Base-by-base conservation (phyloP, 2,329 filamentous ascomycete genomes). In the Paradendryphiella salina region DNA sequence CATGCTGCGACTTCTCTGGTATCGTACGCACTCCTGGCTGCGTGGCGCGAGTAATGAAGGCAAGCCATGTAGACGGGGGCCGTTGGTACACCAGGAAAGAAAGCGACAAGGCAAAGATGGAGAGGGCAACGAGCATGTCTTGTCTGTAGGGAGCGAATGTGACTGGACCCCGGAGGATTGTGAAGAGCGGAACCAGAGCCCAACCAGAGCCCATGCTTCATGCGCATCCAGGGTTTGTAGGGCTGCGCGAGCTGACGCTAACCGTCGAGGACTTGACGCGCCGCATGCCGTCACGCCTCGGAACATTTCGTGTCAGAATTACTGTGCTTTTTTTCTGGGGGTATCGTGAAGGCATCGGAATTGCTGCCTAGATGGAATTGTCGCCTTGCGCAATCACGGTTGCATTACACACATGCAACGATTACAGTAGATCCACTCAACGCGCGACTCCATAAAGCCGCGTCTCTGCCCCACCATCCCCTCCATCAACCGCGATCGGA, bases 101-200 rank as follows among this genome's bases (percentile, higher is more conserved):
- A 35, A 73, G 63, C 51, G 72, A 73, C 39, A 73, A 63, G 29
- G 67, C 65, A 28, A 74, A 56, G 10, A 73, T 51, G n/a, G 72
- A 70, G 41, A 73, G 64, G 39, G 67, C 72, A 45, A 73, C 60
- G 44, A 74, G 63, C 72, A 74, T 74, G 46, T 65, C 69, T 66
- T 60, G 56, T 37, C 39, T 31, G 57, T 52, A 36, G 46, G 45
- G 49, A 50, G 40, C 36, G 49, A 29, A 33, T 32, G 40, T 32
- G 43, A 36, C 17, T 49, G 50, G 57, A 56, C 54, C 57, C 59
- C 56, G 51, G 42, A 43, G 43, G 43, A 47, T 38, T 46, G 50
- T 37, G 46, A 41, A 36, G 46, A 35, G 38, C 42, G 52, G 50
- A 46, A 33, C 38, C 39, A 35, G 18, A 39, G 48, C 32, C 42